Percentiles rank a stretch among this genome's conserved stretches.
Evolutionary conservation across 805 yeast species (phyloP).

Genomic region (Candida montana): DNA sequence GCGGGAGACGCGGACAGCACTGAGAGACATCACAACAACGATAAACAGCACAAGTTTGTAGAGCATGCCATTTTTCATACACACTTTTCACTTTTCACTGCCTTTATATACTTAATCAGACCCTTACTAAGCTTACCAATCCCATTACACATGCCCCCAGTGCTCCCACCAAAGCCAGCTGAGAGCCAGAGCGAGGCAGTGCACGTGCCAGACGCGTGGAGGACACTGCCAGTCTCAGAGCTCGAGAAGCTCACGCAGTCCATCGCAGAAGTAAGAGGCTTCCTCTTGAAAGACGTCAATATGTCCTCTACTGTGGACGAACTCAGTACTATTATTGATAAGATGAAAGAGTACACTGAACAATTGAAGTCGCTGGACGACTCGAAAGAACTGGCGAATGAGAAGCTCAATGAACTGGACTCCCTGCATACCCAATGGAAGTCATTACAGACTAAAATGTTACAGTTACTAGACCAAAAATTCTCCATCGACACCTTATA

Average conservation of each 20-base stretch:
- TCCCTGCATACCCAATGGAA: constrained; percentile 29
- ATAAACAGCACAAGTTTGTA: background rate
- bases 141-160: constrained; percentile 4
- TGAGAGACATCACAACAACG: constrained; percentile 11
- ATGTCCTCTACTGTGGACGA: constrained; percentile 21
- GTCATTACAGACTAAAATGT: constrained; percentile 30
- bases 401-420: constrained; percentile 7
- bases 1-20: constrained; percentile 28
- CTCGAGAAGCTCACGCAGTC: constrained; percentile 19
- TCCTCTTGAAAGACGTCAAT: constrained; percentile 22
- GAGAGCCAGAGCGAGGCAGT: background rate
- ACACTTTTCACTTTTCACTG: no score
- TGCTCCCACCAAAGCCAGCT: constrained; percentile 6
- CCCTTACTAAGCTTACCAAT: background rate
- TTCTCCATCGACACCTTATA: constrained; percentile 33
- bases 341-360: constrained; percentile 24
- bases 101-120: no score
- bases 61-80: no score
- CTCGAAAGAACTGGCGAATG: constrained; percentile 22
- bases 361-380: constrained; percentile 25
- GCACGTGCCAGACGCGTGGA: constrained; percentile 19
- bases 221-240: constrained; percentile 18
- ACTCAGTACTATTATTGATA: constrained; percentile 22
- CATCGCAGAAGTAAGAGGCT: constrained; percentile 25
- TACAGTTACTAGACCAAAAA: constrained; percentile 26